phyloP scores from a whole-genome alignment of 2,329 filamentous ascomycete species.

The Achaetomium macrosporum region DNA sequence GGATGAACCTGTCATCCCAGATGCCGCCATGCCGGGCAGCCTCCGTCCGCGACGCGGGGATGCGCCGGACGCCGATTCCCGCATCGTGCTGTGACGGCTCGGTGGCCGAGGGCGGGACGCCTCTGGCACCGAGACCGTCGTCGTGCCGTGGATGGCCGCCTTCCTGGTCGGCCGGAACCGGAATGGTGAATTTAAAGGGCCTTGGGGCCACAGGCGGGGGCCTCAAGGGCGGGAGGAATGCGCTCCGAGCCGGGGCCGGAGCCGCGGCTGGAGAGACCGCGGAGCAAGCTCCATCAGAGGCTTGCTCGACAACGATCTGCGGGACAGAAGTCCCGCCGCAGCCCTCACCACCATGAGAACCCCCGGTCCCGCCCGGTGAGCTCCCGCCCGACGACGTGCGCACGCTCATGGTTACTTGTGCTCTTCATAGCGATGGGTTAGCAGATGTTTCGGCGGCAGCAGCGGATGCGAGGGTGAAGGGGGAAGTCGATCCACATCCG shows the following conservation, averaged over 20 bases:
- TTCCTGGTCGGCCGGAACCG: background rate
- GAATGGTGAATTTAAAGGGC: background rate
- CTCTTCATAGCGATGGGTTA: too few relatives aligned
- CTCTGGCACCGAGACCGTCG: background rate
- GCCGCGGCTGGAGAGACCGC: background rate
- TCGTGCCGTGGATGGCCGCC: background rate
- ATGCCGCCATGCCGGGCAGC: background rate
- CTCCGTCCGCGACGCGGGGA: background rate
- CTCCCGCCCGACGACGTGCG: too few relatives aligned
- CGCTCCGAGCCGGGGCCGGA: background rate
- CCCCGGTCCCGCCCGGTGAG: too few relatives aligned
- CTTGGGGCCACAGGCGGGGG: background rate
- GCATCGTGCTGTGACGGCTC: background rate
- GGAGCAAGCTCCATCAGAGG: background rate
- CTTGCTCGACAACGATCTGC: background rate
- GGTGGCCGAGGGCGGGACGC: background rate
- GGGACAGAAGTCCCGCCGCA: background rate
- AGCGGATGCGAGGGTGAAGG: too few relatives aligned
- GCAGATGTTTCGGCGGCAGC: too few relatives aligned
- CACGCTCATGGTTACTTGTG: too few relatives aligned
- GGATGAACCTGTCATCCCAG: too few relatives aligned
- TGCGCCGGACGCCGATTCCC: background rate
- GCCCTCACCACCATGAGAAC: too few relatives aligned
- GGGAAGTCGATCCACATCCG: too few relatives aligned
- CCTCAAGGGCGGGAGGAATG: background rate